Conservation (phyloP, 345 rosid genomes). For the Hirschfeldia incana region DNA sequence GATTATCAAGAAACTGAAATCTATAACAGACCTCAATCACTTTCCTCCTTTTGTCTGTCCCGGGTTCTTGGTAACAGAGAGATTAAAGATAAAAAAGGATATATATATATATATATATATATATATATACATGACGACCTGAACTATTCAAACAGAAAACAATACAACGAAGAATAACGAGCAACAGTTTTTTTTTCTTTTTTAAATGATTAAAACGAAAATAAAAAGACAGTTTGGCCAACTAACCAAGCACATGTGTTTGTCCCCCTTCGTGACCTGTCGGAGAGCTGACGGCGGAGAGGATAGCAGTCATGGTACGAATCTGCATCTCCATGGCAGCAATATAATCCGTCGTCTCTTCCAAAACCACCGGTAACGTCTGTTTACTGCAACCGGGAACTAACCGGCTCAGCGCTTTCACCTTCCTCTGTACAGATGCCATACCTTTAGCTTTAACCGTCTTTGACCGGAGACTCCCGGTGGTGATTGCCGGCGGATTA, state of each 20-base stretch:
- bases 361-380: conserved; percentile 80
- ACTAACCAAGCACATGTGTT: conserved; percentile 39
- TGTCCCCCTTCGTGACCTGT: conserved; percentile 37
- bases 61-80: conserved; percentile 17
- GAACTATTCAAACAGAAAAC: conserved; percentile 26
- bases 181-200: conserved; percentile 4
- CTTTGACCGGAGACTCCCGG: conserved; percentile 50
- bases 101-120: too few relatives aligned
- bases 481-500: conserved; percentile 22
- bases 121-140: neutral
- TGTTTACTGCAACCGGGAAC: conserved; percentile 98
- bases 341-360: conserved; percentile 92
- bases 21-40: conserved; percentile 30
- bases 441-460: conserved; percentile 56
- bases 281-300: conserved; percentile 47
- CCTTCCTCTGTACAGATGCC: conserved; percentile 82
- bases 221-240: conserved; percentile 22
- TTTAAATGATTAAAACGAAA: neutral
- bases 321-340: conserved; percentile 98
- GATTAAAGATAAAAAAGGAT: neutral
- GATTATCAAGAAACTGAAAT: conserved; percentile 28
- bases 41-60: neutral
- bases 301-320: conserved; percentile 75
- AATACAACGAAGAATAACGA: conserved; percentile 33
- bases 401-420: conserved; percentile 68